phyloP scores from a whole-genome alignment of 2,329 filamentous ascomycete genomes.

The Tolypocladium tropicale region DNA sequence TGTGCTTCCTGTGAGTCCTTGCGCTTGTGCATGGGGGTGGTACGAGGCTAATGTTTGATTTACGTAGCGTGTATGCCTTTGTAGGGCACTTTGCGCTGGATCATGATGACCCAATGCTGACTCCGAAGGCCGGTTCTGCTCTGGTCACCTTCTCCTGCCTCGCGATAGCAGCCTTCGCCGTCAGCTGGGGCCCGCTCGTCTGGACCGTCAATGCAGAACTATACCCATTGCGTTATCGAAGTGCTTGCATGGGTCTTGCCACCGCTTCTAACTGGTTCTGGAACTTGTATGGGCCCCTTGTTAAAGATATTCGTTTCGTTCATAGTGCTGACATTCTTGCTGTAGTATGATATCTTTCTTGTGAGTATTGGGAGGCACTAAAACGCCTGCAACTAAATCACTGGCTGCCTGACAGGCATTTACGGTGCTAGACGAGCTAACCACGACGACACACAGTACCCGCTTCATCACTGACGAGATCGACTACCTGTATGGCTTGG shows the following conservation, averaged over 20 bases:
- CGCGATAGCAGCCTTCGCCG: conserved; percentile 57
- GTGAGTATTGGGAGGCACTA: no score
- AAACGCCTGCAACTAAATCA: no score
- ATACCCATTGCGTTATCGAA: conserved; percentile 48
- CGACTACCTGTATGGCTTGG: conserved; percentile 59
- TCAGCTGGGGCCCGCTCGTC: conserved; percentile 59
- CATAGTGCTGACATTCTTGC: conserved; percentile 2
- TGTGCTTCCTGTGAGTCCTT: conserved; percentile 31
- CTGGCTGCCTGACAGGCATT: no score
- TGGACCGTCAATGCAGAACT: conserved; percentile 58
- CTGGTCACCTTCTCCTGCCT: conserved; percentile 61
- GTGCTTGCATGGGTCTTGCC: conserved; percentile 43
- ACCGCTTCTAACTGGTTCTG: conserved; percentile 53
- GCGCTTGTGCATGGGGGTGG: not conserved
- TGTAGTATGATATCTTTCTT: conserved; percentile 33
- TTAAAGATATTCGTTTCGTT: conserved; percentile 17
- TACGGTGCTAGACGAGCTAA: not conserved
- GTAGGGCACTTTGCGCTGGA: conserved; percentile 36
- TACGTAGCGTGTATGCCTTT: conserved; percentile 32
- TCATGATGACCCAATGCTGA: conserved; percentile 28
- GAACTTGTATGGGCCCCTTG: conserved; percentile 39
- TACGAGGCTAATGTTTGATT: not conserved
- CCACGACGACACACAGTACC: conserved; percentile 31
- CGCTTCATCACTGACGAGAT: conserved; percentile 64
- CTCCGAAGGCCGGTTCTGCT: conserved; percentile 40